These are phyloP conservation scores for Penicillium fuscoglaucum DNA, from an alignment of 2,329 filamentous ascomycete species.

Conservation along the genomic window DNA sequence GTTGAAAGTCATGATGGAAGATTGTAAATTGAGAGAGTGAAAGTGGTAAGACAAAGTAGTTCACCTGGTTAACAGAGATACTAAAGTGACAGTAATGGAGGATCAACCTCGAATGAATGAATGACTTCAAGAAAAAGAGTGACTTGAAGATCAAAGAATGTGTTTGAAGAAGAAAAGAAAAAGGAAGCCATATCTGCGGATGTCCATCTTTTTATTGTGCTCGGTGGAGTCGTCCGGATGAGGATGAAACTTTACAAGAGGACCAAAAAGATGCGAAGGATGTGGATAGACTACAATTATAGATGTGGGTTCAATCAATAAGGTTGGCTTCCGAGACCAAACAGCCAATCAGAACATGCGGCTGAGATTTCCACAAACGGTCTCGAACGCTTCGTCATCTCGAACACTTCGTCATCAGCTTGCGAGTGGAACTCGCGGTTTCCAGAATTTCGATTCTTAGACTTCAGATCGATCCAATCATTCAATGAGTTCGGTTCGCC, in stretches of 20 bases:
- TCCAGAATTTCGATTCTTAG: slow-evolving; percentile 4
- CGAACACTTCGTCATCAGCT: slow-evolving; percentile 8
- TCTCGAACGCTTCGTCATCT: slow-evolving; percentile 10
- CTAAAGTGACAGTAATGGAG: slow-evolving; percentile 11
- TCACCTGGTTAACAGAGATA: slow-evolving; percentile 4
- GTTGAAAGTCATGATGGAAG: slow-evolving; percentile 19
- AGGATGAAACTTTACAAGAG: not conserved
- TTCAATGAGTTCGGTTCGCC: not conserved
- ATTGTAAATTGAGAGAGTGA: slow-evolving; percentile 8
- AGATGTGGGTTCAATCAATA: slow-evolving; percentile 6
- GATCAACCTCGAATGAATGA: slow-evolving; percentile 10
- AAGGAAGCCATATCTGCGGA: not conserved
- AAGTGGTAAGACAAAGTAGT: slow-evolving; percentile 2
- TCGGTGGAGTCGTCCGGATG: slow-evolving; percentile 5
- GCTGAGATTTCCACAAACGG: slow-evolving; percentile 3
- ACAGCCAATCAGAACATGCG: slow-evolving; percentile 4
- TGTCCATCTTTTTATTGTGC: slow-evolving; percentile 1
- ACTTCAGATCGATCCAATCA: slow-evolving; percentile 7
- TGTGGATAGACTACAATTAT: slow-evolving; percentile 11
- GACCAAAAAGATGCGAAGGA: slow-evolving; percentile 1
- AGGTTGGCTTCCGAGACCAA: slow-evolving; percentile 1
- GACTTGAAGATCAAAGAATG: slow-evolving; percentile 16
- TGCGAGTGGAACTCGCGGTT: not conserved
- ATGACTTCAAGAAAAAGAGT: slow-evolving; percentile 15
- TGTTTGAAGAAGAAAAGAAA: slow-evolving; percentile 6